These are phyloP conservation scores for Pascua sp. DNA, from an alignment of 1,284 basidiomycete genomes.

Conservation along the genomic window DNA sequence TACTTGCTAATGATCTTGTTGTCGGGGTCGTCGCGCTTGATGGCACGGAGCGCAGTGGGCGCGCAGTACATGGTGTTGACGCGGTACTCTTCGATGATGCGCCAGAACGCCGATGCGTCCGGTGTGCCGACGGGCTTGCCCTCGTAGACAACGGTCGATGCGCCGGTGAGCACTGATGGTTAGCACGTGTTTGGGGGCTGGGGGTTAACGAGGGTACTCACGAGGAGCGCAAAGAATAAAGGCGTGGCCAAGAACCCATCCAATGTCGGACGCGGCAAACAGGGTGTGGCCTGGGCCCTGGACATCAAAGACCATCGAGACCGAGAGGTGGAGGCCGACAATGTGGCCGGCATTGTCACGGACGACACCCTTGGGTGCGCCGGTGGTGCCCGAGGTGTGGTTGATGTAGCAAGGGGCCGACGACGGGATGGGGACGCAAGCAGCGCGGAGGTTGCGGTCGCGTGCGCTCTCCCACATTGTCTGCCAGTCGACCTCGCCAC, in stretches of 20 bases:
- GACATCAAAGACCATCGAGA: conserved; percentile 90
- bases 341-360: conserved; percentile 90
- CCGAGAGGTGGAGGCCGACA: conserved; percentile 75
- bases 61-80: conserved; percentile 88
- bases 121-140: conserved; percentile 86
- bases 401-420: conserved; percentile 21
- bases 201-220: no score
- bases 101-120: conserved; percentile 89
- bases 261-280: conserved; percentile 79
- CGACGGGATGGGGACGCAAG: conserved; percentile 15
- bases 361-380: conserved; percentile 92
- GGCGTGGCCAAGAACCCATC: conserved; percentile 96
- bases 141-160: conserved; percentile 87
- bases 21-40: conserved; percentile 23
- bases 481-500: conserved; percentile 16
- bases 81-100: conserved; percentile 81
- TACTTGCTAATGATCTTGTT: conserved; percentile 9
- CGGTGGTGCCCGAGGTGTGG: conserved; percentile 89
- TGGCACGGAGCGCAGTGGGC: conserved; percentile 56
- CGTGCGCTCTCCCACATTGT: conserved; percentile 10
- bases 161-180: conserved; percentile 59
- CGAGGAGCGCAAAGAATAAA: conserved; percentile 91
- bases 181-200: no score
- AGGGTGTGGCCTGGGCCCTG: conserved; percentile 51
- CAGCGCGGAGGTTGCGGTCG: conserved; percentile 8